Conservation (phyloP, 805 yeast genomes). For the Lipomyces lipofer region DNA sequence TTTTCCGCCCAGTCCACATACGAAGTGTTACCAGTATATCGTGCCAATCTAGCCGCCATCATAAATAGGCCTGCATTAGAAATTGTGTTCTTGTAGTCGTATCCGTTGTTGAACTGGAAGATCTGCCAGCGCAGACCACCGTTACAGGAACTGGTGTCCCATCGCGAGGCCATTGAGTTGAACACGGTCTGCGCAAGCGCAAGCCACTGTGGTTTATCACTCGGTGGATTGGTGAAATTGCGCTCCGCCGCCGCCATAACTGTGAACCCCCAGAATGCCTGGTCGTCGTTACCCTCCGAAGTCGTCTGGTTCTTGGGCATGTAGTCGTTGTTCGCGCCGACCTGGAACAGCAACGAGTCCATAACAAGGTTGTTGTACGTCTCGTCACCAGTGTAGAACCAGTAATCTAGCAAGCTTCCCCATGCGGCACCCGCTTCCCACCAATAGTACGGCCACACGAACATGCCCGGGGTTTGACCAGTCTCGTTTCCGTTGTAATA, state of each 20-base stretch:
- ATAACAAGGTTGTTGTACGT: constrained; percentile 61
- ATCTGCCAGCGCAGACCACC: constrained; percentile 98
- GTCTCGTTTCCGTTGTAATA: constrained; percentile 62
- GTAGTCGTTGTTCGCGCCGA: constrained; percentile 70
- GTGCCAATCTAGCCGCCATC: constrained; percentile 77
- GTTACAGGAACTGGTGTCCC: constrained; percentile 72
- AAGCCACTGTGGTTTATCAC: constrained; percentile 70
- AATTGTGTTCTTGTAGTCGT: constrained; percentile 86
- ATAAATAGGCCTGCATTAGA: constrained; percentile 80
- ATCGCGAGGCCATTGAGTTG: constrained; percentile 84
- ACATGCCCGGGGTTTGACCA: constrained; percentile 87
- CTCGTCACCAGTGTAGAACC: constrained; percentile 67
- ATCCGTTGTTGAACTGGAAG: constrained; percentile 90
- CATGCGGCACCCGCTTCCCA: constrained; percentile 89
- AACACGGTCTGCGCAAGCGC: constrained; percentile 83
- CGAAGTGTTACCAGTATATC: constrained; percentile 69
- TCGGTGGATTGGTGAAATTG: constrained; percentile 71
- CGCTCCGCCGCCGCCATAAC: constrained; percentile 91
- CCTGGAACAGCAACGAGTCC: constrained; percentile 69
- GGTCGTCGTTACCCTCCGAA: constrained; percentile 97
- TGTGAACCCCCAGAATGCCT: constrained; percentile 94
- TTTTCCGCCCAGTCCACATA: constrained; percentile 70
- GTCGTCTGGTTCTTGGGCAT: constrained; percentile 86
- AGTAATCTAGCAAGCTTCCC: constrained; percentile 78
- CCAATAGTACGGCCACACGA: constrained; percentile 91